A percentile compares a stretch with the other conserved stretches of the same genome.
phyloP scores from a whole-genome alignment of 768 basidiomycete genomes.

The Phlebiopsis flavidoalba region DNA sequence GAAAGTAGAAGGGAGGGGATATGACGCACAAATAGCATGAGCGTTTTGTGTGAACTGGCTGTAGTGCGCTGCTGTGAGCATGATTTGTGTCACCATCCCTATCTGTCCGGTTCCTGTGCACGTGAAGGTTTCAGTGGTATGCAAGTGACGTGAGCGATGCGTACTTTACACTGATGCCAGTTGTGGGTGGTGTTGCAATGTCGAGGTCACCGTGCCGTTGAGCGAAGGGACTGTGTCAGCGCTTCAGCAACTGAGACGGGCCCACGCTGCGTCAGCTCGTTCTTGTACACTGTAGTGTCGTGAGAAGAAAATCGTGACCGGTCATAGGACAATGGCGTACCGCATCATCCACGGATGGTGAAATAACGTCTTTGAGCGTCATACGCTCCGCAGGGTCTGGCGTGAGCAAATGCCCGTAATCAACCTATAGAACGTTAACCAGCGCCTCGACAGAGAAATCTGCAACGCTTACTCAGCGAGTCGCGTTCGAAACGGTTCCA shows the following conservation, averaged over 20 bases:
- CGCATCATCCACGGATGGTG: slow-evolving; percentile 73
- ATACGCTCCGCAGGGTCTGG: slow-evolving; percentile 66
- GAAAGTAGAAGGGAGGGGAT: neutral
- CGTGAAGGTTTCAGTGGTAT: neutral
- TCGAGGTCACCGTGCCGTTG: slow-evolving; percentile 73
- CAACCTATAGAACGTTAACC: slow-evolving; percentile 42
- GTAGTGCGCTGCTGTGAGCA: slow-evolving; percentile 48
- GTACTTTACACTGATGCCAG: slow-evolving; percentile 11
- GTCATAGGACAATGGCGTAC: slow-evolving; percentile 32
- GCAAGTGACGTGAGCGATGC: neutral
- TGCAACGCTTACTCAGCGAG: slow-evolving; percentile 41
- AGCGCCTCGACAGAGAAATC: neutral
- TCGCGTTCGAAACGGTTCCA: slow-evolving; percentile 65
- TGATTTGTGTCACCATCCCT: slow-evolving; percentile 56
- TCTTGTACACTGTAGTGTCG: slow-evolving; percentile 46
- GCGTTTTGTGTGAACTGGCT: slow-evolving; percentile 77
- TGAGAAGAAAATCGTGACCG: neutral
- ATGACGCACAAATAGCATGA: slow-evolving; percentile 76
- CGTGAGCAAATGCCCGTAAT: slow-evolving; percentile 69
- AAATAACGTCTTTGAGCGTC: slow-evolving; percentile 50
- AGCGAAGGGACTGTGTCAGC: slow-evolving; percentile 62
- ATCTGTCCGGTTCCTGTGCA: slow-evolving; percentile 25
- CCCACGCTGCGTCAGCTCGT: slow-evolving; percentile 56
- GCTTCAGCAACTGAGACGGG: slow-evolving; percentile 55
- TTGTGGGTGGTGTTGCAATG: slow-evolving; percentile 53